Conservation (phyloP, 768 basidiomycete genomes). For the Lanmaoa pseudosensibilis region DNA sequence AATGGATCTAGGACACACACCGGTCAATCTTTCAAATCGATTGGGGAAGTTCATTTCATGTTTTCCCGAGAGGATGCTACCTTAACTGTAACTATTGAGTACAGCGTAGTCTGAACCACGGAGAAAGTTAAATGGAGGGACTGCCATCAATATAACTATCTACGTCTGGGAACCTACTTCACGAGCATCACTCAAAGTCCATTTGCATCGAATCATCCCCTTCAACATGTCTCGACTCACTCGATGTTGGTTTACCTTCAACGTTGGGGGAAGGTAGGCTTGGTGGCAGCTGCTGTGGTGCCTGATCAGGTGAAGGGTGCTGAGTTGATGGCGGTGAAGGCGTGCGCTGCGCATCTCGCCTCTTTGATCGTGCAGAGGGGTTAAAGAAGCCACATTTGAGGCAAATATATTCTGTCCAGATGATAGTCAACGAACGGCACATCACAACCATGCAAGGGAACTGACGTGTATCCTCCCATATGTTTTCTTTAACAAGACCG, state of each 20-base stretch:
- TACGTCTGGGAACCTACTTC: background rate
- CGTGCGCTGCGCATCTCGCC: slow-evolving; percentile 21
- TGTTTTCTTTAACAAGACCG: slow-evolving; percentile 78
- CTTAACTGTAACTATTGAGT: slow-evolving; percentile 2
- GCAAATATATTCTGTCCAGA: slow-evolving; percentile 71
- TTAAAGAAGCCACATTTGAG: slow-evolving; percentile 88
- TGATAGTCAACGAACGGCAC: background rate
- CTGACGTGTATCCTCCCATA: slow-evolving; percentile 83
- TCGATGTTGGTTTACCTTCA: slow-evolving; percentile 1
- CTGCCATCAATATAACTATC: background rate
- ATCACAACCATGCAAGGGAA: slow-evolving; percentile 19
- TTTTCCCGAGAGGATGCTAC: background rate
- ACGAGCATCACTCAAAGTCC: slow-evolving; percentile 14
- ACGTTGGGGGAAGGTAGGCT: background rate
- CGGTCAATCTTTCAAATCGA: too few relatives aligned
- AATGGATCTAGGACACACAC: background rate
- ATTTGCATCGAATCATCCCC: slow-evolving; percentile 9
- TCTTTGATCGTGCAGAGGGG: slow-evolving; percentile 40
- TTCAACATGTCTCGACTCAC: background rate
- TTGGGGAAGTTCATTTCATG: background rate
- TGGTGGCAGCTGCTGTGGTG: slow-evolving; percentile 2
- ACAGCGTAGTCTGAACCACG: background rate
- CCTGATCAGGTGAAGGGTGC: slow-evolving; percentile 9
- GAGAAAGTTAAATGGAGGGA: slow-evolving; percentile 1
- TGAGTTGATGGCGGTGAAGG: slow-evolving; percentile 29